Evolutionary conservation across 306 rosid species (phyloP).

Genomic region (Geum urbanum): DNA sequence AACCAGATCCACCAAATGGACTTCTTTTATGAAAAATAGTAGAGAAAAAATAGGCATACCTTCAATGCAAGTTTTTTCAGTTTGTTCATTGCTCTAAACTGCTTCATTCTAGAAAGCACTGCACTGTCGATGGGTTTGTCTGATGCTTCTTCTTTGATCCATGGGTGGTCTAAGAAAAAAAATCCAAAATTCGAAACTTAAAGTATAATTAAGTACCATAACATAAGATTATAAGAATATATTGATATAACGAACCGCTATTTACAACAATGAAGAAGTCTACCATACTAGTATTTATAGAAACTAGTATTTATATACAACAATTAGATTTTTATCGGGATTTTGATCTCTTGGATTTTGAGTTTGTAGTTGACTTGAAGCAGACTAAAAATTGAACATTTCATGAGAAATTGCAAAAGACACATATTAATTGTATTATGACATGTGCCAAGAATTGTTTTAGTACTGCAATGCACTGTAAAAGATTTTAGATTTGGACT

Average conservation of each 20-base stretch:
- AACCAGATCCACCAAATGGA: conserved; percentile 5
- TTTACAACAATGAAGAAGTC: conserved; percentile 6
- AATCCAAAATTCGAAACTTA: conserved; percentile 31
- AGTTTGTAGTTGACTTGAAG: not conserved
- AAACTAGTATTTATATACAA: not conserved
- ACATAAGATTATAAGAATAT: conserved; percentile 1
- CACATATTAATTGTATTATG: not conserved
- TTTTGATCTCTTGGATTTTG: not conserved
- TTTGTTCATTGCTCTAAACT: conserved; percentile 91
- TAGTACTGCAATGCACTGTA: not conserved
- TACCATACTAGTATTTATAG: not conserved
- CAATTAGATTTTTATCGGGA: not conserved
- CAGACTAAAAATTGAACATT: not conserved
- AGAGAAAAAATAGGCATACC: conserved; percentile 8
- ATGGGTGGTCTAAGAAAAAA: conserved; percentile 70
- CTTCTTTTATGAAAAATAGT: not conserved
- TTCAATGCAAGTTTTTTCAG: conserved; percentile 83
- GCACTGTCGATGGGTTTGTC: conserved; percentile 93
- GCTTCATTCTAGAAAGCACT: conserved; percentile 91
- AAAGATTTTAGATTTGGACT: too few species aligned
- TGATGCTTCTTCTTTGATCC: conserved; percentile 88
- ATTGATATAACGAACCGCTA: not conserved
- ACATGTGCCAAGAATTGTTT: not conserved
- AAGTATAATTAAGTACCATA: conserved; percentile 4
- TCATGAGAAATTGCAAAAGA: not conserved